Evolutionary conservation across 176 grass and related monocot species (phyloP), one percentile per base, ranked within the genome.

Genomic region (Urochloa ruziziensis): DNA sequence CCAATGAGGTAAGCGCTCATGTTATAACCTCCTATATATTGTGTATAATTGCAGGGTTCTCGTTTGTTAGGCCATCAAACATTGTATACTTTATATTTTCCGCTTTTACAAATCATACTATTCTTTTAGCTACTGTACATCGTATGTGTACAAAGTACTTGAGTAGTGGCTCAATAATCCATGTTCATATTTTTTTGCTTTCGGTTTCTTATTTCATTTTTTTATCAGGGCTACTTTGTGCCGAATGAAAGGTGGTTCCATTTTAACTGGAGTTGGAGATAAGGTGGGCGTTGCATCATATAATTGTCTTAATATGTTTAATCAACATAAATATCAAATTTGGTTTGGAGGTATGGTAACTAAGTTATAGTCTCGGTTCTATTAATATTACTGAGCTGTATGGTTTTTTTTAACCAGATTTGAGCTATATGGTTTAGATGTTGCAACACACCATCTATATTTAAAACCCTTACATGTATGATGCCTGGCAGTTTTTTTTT

Each of bases 221-320:
- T 19, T 88, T 76, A 32, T n/a, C 82, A 97, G 95, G 82, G 88
- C 88, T 49, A 88, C 70, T 54, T 77, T 94, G 57, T 97, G 95
- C 60, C 83, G 90, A 52, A 97, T 97, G 90, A 97, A 92, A 68
- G 88, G 95, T 37, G 95, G 95, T 34, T 80, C 58, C 46, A 80
- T 97, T 77, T 87, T 97, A 81, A 91, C 92, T 73, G 95, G 92
- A 85, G 84, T 80, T 82, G 92, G 95, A 88, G 95, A 97, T 52
- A 93, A 89, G 90, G 95, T 97, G 52, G n/a, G 40, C 52, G 19
- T 60, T 76, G 32, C 71, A 70, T 76, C 70, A 43, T 70, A 27
- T 81, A 29, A 3, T 70, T 53, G 59, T 82, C 51, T 79, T 40
- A 66, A 18, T 75, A 68, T 69, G 17, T 84, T 83, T 61, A 80